Percentiles rank a stretch among this genome's conserved stretches.
These are phyloP conservation scores for Wilcoxina mikolae DNA, from an alignment of 495 filamentous ascomycete genomes.

Conservation along the genomic window DNA sequence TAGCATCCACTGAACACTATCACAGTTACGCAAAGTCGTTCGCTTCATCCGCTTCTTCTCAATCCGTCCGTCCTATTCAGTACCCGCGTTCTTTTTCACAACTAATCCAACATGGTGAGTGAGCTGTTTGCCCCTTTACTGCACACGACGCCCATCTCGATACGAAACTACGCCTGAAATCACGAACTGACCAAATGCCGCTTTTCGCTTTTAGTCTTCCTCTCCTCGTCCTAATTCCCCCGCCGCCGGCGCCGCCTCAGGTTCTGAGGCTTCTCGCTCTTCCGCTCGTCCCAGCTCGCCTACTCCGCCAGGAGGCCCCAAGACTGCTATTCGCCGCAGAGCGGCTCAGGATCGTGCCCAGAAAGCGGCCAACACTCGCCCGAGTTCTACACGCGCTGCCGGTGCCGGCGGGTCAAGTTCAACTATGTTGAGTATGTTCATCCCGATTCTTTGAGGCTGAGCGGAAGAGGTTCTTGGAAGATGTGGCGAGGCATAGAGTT, in stretches of 20 bases:
- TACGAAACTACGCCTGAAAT: too few relatives aligned
- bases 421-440: slow-evolving; percentile 82
- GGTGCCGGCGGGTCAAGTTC: slow-evolving; percentile 91
- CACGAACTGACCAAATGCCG: neutral
- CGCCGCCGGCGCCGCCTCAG: slow-evolving; percentile 30
- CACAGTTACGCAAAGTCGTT: too few relatives aligned
- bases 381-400: slow-evolving; percentile 78
- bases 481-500: neutral
- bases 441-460: neutral
- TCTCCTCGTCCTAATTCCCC: slow-evolving; percentile 62
- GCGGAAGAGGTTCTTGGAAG: neutral
- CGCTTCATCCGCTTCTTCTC: too few relatives aligned
- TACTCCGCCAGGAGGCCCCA: slow-evolving; percentile 80
- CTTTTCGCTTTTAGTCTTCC: slow-evolving; percentile 30
- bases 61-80: too few relatives aligned
- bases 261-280: slow-evolving; percentile 41
- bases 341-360: slow-evolving; percentile 93
- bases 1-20: too few relatives aligned
- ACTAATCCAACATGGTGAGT: too few relatives aligned
- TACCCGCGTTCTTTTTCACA: too few relatives aligned
- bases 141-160: too few relatives aligned
- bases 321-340: slow-evolving; percentile 81
- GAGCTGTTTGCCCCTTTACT: too few relatives aligned
- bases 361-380: slow-evolving; percentile 76
- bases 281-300: slow-evolving; percentile 71